phyloP scores from a whole-genome alignment of 495 filamentous ascomycete species.

The Pseudomonodictys pantanalensis region DNA sequence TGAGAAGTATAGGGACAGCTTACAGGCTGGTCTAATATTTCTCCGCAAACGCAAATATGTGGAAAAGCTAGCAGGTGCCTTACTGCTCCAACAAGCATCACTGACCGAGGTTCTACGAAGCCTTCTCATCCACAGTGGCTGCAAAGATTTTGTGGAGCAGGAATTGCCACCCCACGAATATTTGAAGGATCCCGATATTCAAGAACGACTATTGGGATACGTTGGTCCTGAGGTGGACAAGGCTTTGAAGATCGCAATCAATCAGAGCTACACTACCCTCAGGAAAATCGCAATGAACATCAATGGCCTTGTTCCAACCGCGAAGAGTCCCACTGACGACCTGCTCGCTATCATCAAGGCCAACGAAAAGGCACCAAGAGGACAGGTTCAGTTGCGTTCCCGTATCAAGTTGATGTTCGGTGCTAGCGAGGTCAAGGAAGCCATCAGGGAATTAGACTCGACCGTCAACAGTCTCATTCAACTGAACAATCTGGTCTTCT shows the following conservation, averaged over 20 bases:
- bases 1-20: background rate
- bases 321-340: background rate
- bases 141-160: background rate
- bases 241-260: background rate
- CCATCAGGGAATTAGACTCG: background rate
- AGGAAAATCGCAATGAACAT: background rate
- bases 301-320: background rate
- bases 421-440: background rate
- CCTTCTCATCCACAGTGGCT: background rate
- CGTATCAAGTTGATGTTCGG: background rate
- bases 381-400: background rate
- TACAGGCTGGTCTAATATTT: background rate
- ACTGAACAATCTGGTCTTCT: background rate
- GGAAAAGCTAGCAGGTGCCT: background rate
- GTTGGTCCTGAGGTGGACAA: background rate
- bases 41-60: conserved; percentile 1
- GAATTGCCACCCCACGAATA: background rate
- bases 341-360: background rate
- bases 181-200: background rate
- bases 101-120: background rate
- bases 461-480: background rate
- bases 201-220: background rate
- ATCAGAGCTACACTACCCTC: background rate
- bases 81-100: background rate
- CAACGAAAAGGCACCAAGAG: background rate